phyloP scores from a whole-genome alignment of 306 rosid species.

The Quercus wislizeni region DNA sequence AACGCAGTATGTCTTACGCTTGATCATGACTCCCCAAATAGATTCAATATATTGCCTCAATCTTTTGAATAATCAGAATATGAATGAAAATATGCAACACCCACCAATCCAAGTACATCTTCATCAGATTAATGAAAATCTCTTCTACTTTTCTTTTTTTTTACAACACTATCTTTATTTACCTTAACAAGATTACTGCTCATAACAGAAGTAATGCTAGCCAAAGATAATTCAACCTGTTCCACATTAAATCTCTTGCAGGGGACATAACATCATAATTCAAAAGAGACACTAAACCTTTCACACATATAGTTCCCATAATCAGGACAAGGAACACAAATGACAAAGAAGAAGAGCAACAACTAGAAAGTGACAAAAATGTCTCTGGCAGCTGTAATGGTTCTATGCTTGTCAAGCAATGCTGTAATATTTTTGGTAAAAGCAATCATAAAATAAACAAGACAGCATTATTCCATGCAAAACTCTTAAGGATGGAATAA shows the following conservation, averaged over 20 bases:
- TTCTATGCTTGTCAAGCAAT: slow-evolving; percentile 1
- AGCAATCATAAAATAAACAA: background rate
- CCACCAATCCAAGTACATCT: slow-evolving; percentile 8
- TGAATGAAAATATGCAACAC: background rate
- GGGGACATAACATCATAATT: background rate
- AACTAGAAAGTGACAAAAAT: background rate
- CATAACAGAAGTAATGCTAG: background rate
- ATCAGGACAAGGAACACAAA: background rate
- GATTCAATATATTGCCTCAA: background rate
- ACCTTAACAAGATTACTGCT: background rate
- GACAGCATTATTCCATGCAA: background rate
- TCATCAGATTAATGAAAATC: background rate
- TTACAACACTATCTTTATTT: background rate
- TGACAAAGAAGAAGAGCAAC: background rate
- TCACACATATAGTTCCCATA: background rate
- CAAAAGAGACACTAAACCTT: background rate
- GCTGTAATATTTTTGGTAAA: background rate
- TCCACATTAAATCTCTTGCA: background rate
- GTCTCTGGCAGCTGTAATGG: background rate
- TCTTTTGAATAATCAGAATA: background rate
- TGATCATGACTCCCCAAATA: background rate
- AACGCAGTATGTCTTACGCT: background rate
- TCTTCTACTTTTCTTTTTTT: no score
- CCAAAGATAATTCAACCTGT: background rate
- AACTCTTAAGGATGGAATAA: background rate